Percentiles rank a stretch among this genome's conserved stretches.
phyloP scores from a whole-genome alignment of 2,329 filamentous ascomycete species.

The Piedraia hortae region DNA sequence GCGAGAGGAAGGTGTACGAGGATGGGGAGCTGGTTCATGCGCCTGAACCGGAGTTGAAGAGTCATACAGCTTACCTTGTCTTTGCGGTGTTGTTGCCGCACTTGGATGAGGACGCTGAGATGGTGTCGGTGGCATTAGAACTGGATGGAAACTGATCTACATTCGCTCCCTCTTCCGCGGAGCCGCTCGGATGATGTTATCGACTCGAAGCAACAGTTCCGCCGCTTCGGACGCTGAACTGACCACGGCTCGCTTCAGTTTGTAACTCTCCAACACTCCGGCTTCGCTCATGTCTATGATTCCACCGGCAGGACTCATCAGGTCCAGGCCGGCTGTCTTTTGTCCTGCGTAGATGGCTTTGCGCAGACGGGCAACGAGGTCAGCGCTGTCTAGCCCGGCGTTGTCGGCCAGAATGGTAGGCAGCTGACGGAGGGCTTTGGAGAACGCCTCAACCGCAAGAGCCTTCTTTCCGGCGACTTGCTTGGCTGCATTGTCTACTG shows the following conservation, averaged over 20 bases:
- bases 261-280: conserved; percentile 93
- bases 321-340: conserved; percentile 71
- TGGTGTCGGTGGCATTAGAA: too few relatives aligned
- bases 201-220: conserved; percentile 79
- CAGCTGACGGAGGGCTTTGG: conserved; percentile 66
- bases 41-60: conserved; percentile 71
- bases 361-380: conserved; percentile 69
- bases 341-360: conserved; percentile 89
- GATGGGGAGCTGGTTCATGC: conserved; percentile 56
- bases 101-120: conserved; percentile 68
- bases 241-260: conserved; percentile 93
- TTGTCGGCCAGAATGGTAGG: conserved; percentile 96
- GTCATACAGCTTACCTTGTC: conserved; percentile 86
- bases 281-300: conserved; percentile 89
- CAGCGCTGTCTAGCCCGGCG: conserved; percentile 81
- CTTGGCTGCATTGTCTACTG: conserved; percentile 75
- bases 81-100: conserved; percentile 73
- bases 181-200: conserved; percentile 90
- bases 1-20: conserved; percentile 32
- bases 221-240: conserved; percentile 88
- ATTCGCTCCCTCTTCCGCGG: conserved; percentile 58
- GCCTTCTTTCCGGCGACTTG: conserved; percentile 94
- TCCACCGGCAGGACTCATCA: conserved; percentile 68
- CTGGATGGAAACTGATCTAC: conserved; percentile 22
- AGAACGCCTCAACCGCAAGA: conserved; percentile 72